Conservation (phyloP, 305 asterid genomes). For the Petunia hybrid region DNA sequence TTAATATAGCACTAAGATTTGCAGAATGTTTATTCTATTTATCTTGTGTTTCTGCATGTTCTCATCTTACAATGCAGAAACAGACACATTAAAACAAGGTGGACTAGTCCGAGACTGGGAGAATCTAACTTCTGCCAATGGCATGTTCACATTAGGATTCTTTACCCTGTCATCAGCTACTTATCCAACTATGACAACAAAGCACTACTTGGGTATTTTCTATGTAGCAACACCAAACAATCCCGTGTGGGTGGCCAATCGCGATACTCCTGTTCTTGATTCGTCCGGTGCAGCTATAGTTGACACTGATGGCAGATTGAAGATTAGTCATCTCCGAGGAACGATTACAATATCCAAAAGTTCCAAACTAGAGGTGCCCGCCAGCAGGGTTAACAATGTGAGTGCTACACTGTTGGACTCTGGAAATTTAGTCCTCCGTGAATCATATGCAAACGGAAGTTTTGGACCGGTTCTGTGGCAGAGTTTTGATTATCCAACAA, state of each 20-base stretch:
- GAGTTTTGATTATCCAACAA: conserved; percentile 40
- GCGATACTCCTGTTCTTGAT: conserved; percentile 30
- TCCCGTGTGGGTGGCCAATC: conserved; percentile 42
- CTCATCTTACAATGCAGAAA: background rate
- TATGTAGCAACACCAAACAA: conserved; percentile 13
- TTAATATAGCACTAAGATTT: too few relatives aligned
- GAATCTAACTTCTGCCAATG: conserved; percentile 32
- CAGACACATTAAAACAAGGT: conserved; percentile 21
- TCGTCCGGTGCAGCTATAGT: conserved; percentile 25
- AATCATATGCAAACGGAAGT: conserved; percentile 19
- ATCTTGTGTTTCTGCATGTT: background rate
- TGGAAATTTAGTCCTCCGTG: conserved; percentile 16
- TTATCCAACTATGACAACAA: background rate
- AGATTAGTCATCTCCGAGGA: conserved; percentile 30
- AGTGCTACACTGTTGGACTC: background rate
- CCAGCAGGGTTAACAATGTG: background rate
- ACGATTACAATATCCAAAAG: background rate
- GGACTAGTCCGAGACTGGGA: conserved; percentile 7
- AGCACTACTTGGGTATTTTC: conserved; percentile 35
- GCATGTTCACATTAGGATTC: conserved; percentile 32
- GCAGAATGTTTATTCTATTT: background rate
- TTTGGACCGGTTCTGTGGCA: conserved; percentile 36
- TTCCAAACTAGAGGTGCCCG: background rate
- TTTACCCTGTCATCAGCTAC: conserved; percentile 21
- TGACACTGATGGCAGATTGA: conserved; percentile 35